Conservation (phyloP, 2,329 filamentous ascomycete species). For the Apiospora hydei region DNA sequence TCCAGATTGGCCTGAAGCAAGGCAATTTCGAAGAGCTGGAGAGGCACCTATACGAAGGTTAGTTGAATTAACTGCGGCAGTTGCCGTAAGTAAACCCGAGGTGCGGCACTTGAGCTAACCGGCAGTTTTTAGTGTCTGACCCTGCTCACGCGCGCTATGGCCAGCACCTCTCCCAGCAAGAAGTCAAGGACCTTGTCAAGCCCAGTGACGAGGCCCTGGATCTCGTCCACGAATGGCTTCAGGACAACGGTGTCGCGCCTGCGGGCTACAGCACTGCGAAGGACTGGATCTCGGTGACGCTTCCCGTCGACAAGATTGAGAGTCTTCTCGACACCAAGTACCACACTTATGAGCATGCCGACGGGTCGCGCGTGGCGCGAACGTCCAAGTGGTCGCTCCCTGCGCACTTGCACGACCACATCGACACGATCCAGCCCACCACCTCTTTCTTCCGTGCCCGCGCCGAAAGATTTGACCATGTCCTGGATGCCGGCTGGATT, state of each 20-base stretch:
- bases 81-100: slow-evolving; percentile 25
- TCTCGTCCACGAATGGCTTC: slow-evolving; percentile 52
- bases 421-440: slow-evolving; percentile 57
- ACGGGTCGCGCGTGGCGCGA: slow-evolving; percentile 46
- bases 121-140: slow-evolving; percentile 51
- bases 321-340: slow-evolving; percentile 51
- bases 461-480: slow-evolving; percentile 26
- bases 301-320: slow-evolving; percentile 52
- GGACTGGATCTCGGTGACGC: slow-evolving; percentile 60
- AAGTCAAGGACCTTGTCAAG: slow-evolving; percentile 46
- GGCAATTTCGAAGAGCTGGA: slow-evolving; percentile 60
- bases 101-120: not conserved
- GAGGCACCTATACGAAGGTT: slow-evolving; percentile 54
- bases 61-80: not conserved
- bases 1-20: slow-evolving; percentile 58
- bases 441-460: slow-evolving; percentile 48
- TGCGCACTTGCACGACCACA: slow-evolving; percentile 43
- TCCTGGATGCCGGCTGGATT: not conserved
- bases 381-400: slow-evolving; percentile 56
- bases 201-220: slow-evolving; percentile 45
- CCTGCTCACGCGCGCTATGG: slow-evolving; percentile 46
- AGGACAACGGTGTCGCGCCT: slow-evolving; percentile 44
- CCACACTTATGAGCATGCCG: slow-evolving; percentile 53
- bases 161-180: slow-evolving; percentile 45
- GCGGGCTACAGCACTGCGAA: slow-evolving; percentile 54